Conservation (phyloP, 176 grass and related monocot genomes). For the Lolium rigidum region DNA sequence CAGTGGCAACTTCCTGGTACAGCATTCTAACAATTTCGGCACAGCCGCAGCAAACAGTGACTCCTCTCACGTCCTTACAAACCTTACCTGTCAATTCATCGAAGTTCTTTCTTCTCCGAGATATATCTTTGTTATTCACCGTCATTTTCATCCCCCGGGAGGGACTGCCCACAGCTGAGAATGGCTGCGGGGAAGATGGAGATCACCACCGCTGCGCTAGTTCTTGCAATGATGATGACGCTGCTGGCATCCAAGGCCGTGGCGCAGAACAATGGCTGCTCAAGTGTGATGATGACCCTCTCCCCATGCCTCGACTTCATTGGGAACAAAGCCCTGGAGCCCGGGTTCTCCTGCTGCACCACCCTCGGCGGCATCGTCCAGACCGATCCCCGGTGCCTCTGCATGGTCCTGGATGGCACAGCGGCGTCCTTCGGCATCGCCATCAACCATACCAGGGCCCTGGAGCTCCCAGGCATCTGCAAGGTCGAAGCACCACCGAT, state of each 20-base stretch:
- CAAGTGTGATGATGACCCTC: slow-evolving; percentile 70
- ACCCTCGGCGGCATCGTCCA: slow-evolving; percentile 61
- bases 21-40: slow-evolving; percentile 28
- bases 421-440: slow-evolving; percentile 58
- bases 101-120: not conserved
- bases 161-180: not conserved
- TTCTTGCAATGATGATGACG: not conserved
- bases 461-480: slow-evolving; percentile 65
- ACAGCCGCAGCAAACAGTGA: not conserved
- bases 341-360: slow-evolving; percentile 72
- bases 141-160: not conserved
- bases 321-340: slow-evolving; percentile 44
- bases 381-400: slow-evolving; percentile 82
- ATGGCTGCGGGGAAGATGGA: slow-evolving; percentile 23
- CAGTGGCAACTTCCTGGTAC: slow-evolving; percentile 1
- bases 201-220: not conserved
- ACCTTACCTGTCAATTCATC: not conserved
- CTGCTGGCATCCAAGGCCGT: slow-evolving; percentile 5
- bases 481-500: slow-evolving; percentile 65
- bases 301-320: slow-evolving; percentile 91
- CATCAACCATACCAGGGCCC: slow-evolving; percentile 73
- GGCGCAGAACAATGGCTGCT: slow-evolving; percentile 62
- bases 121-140: not conserved
- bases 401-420: slow-evolving; percentile 62
- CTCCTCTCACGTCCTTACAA: not conserved